Base-by-base conservation (phyloP, 2,329 filamentous ascomycete genomes). In the Pseudofabraea citricarpa region DNA sequence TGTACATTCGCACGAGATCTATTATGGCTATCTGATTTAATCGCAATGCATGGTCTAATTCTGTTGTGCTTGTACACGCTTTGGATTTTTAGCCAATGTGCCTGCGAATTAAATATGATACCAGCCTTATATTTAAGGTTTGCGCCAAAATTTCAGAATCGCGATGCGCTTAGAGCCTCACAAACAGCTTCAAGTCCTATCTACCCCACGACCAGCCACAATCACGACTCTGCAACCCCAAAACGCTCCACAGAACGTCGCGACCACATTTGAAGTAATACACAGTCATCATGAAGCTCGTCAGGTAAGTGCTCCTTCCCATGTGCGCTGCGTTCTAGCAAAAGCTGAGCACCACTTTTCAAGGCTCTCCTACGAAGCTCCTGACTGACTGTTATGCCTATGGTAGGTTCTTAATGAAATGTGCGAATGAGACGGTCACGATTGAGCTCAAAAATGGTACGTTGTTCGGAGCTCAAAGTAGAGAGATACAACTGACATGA, bases 391-490 rank as follows among this genome's bases (percentile, higher is more conserved):
- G 31, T 51, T 42, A 52, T 31, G 37, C 36, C 36, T 36, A 39
- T 52, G 56, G 50, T 67, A 97, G 93, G 67, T 98, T 98, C 69
- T 76, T 98, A 58, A 97, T 97, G 91, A 98, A 98, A 77, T 97
- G 91, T 70, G 83, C 87, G 69, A 97, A 96, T 69, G 93, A 98
- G 74, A 95, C 93, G 60, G 93, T 97, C 60, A 97, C 91, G 35
- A 87, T 98, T 67, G 93, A 98, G 70, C 77, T 98, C 56, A 98
- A 98, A 70, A 97, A 97, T 79, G 93, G 90, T 93, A 74, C 36
- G 66, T 57, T 35, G 9, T 8, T 23, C 33, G 22, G 33, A 46
- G 21, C 26, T 20, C 32, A 31, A 22, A 19, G 21, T 6, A 15
- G 9, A 27, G 20, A 18, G 15, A 22, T 26, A 3, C 24, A 23